Evolutionary conservation across 352 stramenopile species (phyloP).

Genomic region (Globisporangium alternatum): DNA sequence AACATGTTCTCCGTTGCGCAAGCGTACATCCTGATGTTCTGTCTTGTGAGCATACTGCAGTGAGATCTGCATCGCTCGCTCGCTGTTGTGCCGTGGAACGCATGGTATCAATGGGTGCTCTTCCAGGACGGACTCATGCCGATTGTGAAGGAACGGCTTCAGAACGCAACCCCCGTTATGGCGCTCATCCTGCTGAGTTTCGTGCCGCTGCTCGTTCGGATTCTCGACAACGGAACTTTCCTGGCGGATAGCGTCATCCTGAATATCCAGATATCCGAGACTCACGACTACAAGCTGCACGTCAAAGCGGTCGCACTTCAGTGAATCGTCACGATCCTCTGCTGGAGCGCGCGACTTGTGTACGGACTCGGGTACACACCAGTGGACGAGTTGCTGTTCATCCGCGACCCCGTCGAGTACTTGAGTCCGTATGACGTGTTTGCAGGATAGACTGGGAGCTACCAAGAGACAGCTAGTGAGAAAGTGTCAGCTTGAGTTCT

Average conservation of each 20-base stretch:
- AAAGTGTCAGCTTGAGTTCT: not conserved
- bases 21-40: not conserved
- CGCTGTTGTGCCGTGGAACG: not conserved
- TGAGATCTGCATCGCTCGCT: not conserved
- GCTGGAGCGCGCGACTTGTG: not conserved
- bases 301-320: not conserved
- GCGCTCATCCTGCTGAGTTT: not conserved
- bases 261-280: not conserved
- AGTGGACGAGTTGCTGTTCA: slow-evolving; percentile 4
- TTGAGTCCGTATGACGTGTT: not conserved
- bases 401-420: not conserved
- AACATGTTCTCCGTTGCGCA: not conserved
- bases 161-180: not conserved
- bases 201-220: not conserved
- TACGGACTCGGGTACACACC: not conserved
- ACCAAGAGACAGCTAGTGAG: not conserved
- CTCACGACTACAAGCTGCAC: not conserved
- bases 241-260: not conserved
- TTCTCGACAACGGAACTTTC: not conserved
- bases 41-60: not conserved
- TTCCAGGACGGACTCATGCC: not conserved
- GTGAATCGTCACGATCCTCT: not conserved
- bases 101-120: slow-evolving; percentile 3
- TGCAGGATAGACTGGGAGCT: not conserved
- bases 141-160: not conserved